Evolutionary conservation across 2,329 filamentous ascomycete genomes (phyloP), one percentile per base, ranked within the genome.

Genomic region (Dactylellina sp.): DNA sequence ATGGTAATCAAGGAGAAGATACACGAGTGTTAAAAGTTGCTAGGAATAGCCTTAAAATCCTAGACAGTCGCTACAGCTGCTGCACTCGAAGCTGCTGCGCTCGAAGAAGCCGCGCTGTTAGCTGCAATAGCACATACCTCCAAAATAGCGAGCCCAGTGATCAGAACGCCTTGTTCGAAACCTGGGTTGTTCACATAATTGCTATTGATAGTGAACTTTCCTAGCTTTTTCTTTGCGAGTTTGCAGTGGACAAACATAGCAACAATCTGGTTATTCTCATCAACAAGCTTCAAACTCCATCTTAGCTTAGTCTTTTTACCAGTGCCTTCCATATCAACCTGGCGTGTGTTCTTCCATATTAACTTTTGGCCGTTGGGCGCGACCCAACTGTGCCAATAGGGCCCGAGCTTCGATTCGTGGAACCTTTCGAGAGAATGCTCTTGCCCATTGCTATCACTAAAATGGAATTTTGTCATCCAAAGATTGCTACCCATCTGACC

Each of bases 401-500:
- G 49, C 5, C 32, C 44, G 7, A 65, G 24, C n/a, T 59, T 63
- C 0, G 59, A 59, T 16, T 72, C 60, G 40, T 61, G 56, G 25
- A 60, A 44, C 28, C 47, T 55, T 16, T 65, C 39, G 18, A 72
- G 11, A 1, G 25, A 6, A 9, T 72, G 60, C 14, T 72, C 68
- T 2, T 39, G 46, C 11, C 68, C 68, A 16, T 61, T 39, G n/a
- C 25, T 52, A 24, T 64, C 44, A 25, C 18, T 7, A 40, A 65
- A 65, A 24, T 53, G 68, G 40, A 72, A 72, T 44, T 72, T 72
- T 2, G 68, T 65, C 68, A 72, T 72, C 53, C 55, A 50, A n/a
- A 40, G 46, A 53, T 72, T 72, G 55, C 53, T 55, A 0, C 68
- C 61, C 46, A 72, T 53, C 39, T 65, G 52, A 11, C 50, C 46